Evolutionary conservation across 2,329 filamentous ascomycete species (phyloP).

Genomic region (Aspergillus sp.): DNA sequence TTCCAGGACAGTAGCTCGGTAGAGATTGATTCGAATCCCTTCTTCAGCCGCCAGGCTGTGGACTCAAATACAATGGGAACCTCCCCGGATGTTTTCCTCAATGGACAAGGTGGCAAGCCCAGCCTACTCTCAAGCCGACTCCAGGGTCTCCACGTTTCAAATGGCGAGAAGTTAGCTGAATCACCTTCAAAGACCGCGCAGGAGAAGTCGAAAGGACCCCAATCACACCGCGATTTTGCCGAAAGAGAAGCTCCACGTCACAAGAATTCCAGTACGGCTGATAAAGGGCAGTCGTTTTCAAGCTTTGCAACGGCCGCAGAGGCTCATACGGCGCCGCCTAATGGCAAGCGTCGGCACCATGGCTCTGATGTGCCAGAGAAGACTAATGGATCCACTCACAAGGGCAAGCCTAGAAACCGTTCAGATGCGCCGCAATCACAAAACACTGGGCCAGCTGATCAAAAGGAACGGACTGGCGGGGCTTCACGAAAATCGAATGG

Average conservation of each 20-base stretch:
- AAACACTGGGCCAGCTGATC: conserved; percentile 19
- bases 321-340: conserved; percentile 28
- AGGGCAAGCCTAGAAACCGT: conserved; percentile 35
- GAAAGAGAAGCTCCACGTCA: conserved; percentile 34
- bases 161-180: conserved; percentile 31
- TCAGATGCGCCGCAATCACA: conserved; percentile 27
- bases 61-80: conserved; percentile 22
- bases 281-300: conserved; percentile 25
- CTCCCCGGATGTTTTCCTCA: conserved; percentile 17
- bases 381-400: conserved; percentile 33
- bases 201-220: conserved; percentile 25
- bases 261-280: conserved; percentile 22
- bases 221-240: conserved; percentile 15
- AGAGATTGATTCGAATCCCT: conserved; percentile 33
- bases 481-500: conserved; percentile 35
- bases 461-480: conserved; percentile 32
- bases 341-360: conserved; percentile 33
- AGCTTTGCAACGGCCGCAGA: conserved; percentile 30
- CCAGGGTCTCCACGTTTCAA: conserved; percentile 39
- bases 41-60: conserved; percentile 26
- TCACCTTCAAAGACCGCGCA: conserved; percentile 21
- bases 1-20: conserved; percentile 37
- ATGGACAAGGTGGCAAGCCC: conserved; percentile 29
- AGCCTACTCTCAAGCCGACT: conserved; percentile 38
- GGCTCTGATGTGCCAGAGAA: conserved; percentile 34